Evolutionary conservation across 768 basidiomycete species (phyloP).

Genomic region (Hygrophorus pudorinus): DNA sequence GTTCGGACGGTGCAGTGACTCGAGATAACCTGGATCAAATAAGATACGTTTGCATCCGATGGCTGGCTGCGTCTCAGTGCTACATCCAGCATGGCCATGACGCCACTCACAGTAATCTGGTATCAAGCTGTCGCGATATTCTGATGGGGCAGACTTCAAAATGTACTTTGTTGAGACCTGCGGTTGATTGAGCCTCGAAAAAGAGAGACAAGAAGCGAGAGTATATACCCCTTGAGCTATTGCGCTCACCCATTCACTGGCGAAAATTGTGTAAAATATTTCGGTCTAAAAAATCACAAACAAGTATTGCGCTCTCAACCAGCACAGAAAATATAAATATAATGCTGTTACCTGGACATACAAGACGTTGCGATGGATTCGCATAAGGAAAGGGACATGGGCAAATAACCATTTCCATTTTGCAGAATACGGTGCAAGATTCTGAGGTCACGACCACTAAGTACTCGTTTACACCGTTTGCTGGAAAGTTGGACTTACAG

Average conservation of each 20-base stretch:
- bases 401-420: slow-evolving; percentile 31
- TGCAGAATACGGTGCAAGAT: slow-evolving; percentile 14
- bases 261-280: no score
- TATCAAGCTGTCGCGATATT: background rate
- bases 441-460: background rate
- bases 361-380: slow-evolving; percentile 15
- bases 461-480: background rate
- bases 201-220: no score
- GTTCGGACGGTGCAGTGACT: slow-evolving; percentile 34
- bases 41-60: slow-evolving; percentile 47
- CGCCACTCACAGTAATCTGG: no score
- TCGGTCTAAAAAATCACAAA: no score
- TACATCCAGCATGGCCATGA: background rate
- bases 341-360: slow-evolving; percentile 8
- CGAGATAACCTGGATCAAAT: slow-evolving; percentile 37
- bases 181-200: no score
- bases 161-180: no score
- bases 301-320: no score
- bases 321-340: no score
- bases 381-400: slow-evolving; percentile 28
- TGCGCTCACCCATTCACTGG: no score
- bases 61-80: slow-evolving; percentile 16
- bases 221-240: no score
- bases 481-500: slow-evolving; percentile 21
- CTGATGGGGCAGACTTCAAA: no score